Evolutionary conservation across 1,139 yeast genomes (phyloP).

Genomic region (Hyphopichia fennica): DNA sequence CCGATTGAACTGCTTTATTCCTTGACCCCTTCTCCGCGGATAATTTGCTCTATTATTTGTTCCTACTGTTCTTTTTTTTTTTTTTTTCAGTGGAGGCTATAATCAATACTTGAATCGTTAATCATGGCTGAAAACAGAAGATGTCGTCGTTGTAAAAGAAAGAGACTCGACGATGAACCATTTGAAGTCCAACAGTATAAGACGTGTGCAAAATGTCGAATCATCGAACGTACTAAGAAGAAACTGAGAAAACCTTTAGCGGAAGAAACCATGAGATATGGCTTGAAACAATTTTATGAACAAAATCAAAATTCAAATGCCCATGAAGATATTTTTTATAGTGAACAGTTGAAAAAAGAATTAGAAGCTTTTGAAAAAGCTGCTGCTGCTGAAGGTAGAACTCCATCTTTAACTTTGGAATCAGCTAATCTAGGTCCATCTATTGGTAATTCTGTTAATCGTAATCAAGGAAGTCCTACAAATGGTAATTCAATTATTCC

Average conservation of each 20-base stretch:
- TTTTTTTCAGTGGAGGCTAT: too few relatives aligned
- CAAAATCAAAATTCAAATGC: slow-evolving; percentile 39
- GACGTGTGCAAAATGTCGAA: slow-evolving; percentile 61
- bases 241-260: slow-evolving; percentile 48
- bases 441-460: neutral
- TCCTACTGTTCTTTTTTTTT: too few relatives aligned
- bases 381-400: neutral
- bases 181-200: slow-evolving; percentile 58
- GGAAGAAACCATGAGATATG: slow-evolving; percentile 50
- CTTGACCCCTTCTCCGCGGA: too few relatives aligned
- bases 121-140: slow-evolving; percentile 32
- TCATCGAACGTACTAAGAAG: slow-evolving; percentile 52
- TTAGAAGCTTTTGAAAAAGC: slow-evolving; percentile 5
- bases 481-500: neutral
- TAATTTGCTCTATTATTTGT: too few relatives aligned
- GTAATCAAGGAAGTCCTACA: neutral
- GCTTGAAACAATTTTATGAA: slow-evolving; percentile 48
- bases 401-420: slow-evolving; percentile 2
- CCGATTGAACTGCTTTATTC: too few relatives aligned
- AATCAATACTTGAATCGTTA: too few relatives aligned
- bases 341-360: slow-evolving; percentile 5
- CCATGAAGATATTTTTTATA: slow-evolving; percentile 35
- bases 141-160: slow-evolving; percentile 61
- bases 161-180: slow-evolving; percentile 60
- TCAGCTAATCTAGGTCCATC: slow-evolving; percentile 1